Base-by-base conservation (phyloP, 2,329 filamentous ascomycete genomes). In the Cladosporium sp. region DNA sequence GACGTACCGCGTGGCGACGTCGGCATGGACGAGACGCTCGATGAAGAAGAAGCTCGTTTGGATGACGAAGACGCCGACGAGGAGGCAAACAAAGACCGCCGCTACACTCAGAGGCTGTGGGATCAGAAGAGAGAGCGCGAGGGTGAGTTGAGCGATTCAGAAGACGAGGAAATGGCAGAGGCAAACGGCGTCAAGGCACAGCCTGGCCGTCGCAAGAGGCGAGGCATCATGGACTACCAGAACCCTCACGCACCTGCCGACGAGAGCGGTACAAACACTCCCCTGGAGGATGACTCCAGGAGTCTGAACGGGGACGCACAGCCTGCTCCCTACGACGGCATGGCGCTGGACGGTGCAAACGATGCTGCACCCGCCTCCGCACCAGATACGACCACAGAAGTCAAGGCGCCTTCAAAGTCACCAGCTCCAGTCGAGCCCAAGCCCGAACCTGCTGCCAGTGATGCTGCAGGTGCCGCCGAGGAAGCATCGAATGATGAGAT, bases 41-140 rank as follows among this genome's bases (percentile, higher is more conserved):
- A 89, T 25, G 88, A 90, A 66, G 85, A 84, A 34, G 88, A 90
- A 73, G 88, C 85, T 23, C 83, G 85, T 39, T 79, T 89, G 48
- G 88, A 90, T 67, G 88, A 90, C 70, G 71, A 92, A 11, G 93
- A 98, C 68, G 71, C 91, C 1, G 93, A 98, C 68, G 91, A 92
- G 62, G 93, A 97, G 69, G 86, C 91, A 71, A 93, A 95, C 76
- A 90, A 91, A 71, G 94, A 98, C 74, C 86, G 86, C 64, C 89
- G 94, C 28, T 88, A 89, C 78, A 96, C 92, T 0, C 86, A 95
- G 76, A 89, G 91, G 39, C 87, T 89, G 68, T 93, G 91, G 83
- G 94, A 98, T 69, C 89, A 93, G 77, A 88, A 86, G 58, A 86
- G 88, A 62, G 87, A 91, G 65, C 70, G 69, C 14, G 87, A 91